Conservation (phyloP, 2,329 filamentous ascomycete genomes). For the Colletotrichum nymphaeae region DNA sequence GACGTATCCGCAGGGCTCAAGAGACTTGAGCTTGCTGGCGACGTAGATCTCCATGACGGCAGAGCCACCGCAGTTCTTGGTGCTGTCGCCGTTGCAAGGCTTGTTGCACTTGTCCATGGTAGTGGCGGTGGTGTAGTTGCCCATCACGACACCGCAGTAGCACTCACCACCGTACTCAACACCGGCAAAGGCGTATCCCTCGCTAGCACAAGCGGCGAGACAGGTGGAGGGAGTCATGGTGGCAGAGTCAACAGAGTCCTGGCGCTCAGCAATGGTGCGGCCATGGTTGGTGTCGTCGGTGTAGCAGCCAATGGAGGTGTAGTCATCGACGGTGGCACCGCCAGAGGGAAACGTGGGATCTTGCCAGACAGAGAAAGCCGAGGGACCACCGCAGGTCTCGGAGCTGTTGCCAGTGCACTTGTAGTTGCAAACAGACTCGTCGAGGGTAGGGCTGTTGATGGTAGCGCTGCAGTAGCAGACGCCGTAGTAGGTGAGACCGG, state of each 20-base stretch:
- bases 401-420: constrained; percentile 59
- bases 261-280: constrained; percentile 57
- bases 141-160: constrained; percentile 65
- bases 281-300: constrained; percentile 55
- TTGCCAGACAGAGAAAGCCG: constrained; percentile 59
- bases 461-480: constrained; percentile 65
- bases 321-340: constrained; percentile 61
- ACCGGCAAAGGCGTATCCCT: constrained; percentile 61
- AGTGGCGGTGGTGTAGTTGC: constrained; percentile 54
- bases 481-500: constrained; percentile 63
- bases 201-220: constrained; percentile 53
- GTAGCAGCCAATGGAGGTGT: constrained; percentile 72
- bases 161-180: constrained; percentile 57
- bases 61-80: constrained; percentile 56
- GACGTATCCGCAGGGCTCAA: constrained; percentile 60
- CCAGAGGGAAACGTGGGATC: constrained; percentile 59
- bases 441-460: constrained; percentile 62
- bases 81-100: constrained; percentile 61
- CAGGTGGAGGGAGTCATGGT: constrained; percentile 57
- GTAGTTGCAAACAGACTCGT: constrained; percentile 67
- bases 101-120: constrained; percentile 57
- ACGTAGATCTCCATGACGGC: constrained; percentile 57
- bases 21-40: constrained; percentile 60
- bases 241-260: constrained; percentile 48
- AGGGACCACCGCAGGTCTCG: constrained; percentile 60